phyloP scores from a whole-genome alignment of 805 yeast species.

The Ascoidea asiatica region DNA sequence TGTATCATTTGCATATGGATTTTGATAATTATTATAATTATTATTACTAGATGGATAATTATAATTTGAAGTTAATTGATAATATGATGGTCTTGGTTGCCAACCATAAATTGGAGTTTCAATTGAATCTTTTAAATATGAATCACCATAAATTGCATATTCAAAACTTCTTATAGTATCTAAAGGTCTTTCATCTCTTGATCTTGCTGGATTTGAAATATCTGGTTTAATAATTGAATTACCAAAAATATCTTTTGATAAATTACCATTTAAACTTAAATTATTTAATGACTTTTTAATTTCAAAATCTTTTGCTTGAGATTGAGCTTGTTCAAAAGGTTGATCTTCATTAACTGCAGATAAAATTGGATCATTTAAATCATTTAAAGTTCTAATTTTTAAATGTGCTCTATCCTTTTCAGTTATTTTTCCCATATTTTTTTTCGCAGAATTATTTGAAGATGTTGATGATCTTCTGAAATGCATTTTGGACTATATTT shows the following conservation, averaged over 20 bases:
- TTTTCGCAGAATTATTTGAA: not conserved
- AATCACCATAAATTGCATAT: conserved; percentile 86
- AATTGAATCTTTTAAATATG: conserved; percentile 60
- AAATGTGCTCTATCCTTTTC: conserved; percentile 38
- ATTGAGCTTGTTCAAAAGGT: conserved; percentile 67
- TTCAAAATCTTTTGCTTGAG: conserved; percentile 15
- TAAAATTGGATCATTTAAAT: conserved; percentile 63
- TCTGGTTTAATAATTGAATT: conserved; percentile 68
- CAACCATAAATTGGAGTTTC: conserved; percentile 76
- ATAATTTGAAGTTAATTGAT: too few species aligned
- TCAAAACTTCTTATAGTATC: conserved; percentile 93
- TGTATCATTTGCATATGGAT: conserved; percentile 19
- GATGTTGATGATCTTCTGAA: not conserved
- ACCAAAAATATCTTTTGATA: conserved; percentile 74
- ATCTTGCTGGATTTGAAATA: conserved; percentile 83
- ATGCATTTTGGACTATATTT: not conserved
- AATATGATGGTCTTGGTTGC: conserved; percentile 58
- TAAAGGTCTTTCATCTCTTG: conserved; percentile 90
- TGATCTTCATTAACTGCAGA: conserved; percentile 92
- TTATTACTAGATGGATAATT: conserved; percentile 39
- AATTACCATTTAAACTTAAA: conserved; percentile 2
- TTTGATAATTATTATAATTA: conserved; percentile 15
- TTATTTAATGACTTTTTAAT: conserved; percentile 13
- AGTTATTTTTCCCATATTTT: conserved; percentile 26
- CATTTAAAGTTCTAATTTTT: conserved; percentile 37